Evolutionary conservation across 306 rosid species (phyloP).

Genomic region (Casuarina equisetifolia): DNA sequence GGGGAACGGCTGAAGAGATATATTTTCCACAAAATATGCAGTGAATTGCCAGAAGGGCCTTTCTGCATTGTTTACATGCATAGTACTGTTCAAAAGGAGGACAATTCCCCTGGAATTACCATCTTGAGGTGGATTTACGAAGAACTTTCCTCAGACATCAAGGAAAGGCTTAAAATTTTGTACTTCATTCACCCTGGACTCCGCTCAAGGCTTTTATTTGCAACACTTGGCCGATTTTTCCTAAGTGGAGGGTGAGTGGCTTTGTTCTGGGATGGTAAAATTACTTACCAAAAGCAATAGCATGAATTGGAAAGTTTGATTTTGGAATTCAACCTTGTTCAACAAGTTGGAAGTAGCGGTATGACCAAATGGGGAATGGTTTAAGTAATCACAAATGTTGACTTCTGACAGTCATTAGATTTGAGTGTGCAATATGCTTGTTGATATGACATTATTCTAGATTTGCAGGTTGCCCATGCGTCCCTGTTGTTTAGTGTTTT

Average conservation of each 20-base stretch:
- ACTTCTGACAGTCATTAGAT: not conserved
- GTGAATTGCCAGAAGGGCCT: constrained; percentile 73
- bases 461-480: not conserved
- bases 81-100: constrained; percentile 78
- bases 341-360: not conserved
- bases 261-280: constrained; percentile 13
- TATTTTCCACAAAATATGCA: constrained; percentile 63
- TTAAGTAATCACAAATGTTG: not conserved
- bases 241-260: constrained; percentile 82
- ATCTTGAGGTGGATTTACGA: constrained; percentile 97
- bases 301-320: not conserved
- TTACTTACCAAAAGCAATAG: not conserved
- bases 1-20: constrained; percentile 83
- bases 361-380: not conserved
- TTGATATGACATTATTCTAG: not conserved
- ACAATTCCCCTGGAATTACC: constrained; percentile 89
- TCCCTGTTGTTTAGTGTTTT: not conserved
- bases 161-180: constrained; percentile 78
- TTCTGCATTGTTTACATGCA: constrained; percentile 86
- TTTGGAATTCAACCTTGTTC: constrained; percentile 5
- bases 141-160: constrained; percentile 68
- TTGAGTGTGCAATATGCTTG: not conserved
- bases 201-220: constrained; percentile 79
- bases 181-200: constrained; percentile 91
- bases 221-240: constrained; percentile 84